phyloP scores from a whole-genome alignment of 176 grass and related monocot genomes.

The Paspalum notatum region DNA sequence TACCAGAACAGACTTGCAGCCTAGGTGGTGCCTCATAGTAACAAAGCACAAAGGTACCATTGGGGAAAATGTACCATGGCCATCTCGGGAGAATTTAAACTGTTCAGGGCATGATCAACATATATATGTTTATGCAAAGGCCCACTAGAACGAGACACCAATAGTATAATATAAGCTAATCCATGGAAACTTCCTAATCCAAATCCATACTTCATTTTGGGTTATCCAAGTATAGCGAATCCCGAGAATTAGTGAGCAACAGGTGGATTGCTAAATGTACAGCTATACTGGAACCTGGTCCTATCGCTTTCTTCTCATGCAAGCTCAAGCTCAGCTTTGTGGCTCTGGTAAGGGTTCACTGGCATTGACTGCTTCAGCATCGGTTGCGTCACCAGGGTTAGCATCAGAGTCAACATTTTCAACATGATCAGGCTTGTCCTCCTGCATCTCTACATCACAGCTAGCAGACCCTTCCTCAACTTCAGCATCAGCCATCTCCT shows the following conservation, averaged over 20 bases:
- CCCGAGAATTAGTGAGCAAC: background rate
- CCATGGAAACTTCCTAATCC: background rate
- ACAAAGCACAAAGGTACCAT: background rate
- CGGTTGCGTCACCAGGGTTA: conserved; percentile 18
- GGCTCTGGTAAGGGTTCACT: conserved; percentile 33
- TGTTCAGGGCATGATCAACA: background rate
- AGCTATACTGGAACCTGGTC: conserved; percentile 15
- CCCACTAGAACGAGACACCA: background rate
- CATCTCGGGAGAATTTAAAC: background rate
- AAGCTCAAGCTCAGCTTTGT: conserved; percentile 41
- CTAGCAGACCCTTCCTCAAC: conserved; percentile 29
- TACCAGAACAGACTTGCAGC: background rate
- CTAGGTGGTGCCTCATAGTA: background rate
- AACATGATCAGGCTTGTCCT: conserved; percentile 57
- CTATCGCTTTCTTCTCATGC: background rate
- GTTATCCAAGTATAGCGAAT: background rate
- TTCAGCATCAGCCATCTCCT: conserved; percentile 89
- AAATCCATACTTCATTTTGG: conserved; percentile 2
- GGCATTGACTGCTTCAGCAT: conserved; percentile 28
- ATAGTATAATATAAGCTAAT: background rate
- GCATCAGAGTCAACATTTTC: conserved; percentile 15
- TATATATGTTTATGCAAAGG: background rate
- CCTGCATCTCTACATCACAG: conserved; percentile 67
- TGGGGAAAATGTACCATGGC: conserved; percentile 5
- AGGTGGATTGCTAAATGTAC: background rate